Percentiles rank a stretch among this genome's conserved stretches.
Evolutionary conservation across 805 yeast genomes (phyloP).

Genomic region (Hanseniaspora occidentalis): DNA sequence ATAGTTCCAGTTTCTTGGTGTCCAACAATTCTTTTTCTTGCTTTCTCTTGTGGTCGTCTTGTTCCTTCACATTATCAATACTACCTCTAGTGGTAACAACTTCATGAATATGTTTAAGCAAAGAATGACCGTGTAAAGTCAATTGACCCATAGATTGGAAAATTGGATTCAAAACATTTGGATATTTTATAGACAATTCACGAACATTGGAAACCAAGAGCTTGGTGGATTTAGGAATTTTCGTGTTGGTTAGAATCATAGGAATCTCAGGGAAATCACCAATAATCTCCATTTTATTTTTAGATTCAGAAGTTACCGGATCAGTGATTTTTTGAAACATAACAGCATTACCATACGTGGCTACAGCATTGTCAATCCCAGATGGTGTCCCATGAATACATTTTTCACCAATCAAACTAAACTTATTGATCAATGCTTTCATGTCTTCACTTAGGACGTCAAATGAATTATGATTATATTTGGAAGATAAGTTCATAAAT

Average conservation of each 20-base stretch:
- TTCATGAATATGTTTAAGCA: no score
- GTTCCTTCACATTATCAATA: constrained; percentile 26
- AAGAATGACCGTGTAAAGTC: constrained; percentile 65
- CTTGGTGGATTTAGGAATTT: constrained; percentile 80
- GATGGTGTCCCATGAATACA: constrained; percentile 95
- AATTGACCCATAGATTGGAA: constrained; percentile 67
- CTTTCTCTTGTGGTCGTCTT: constrained; percentile 34
- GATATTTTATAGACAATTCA: constrained; percentile 35
- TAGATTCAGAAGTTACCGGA: constrained; percentile 15
- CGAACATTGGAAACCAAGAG: constrained; percentile 70
- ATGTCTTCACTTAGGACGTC: neutral
- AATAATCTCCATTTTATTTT: constrained; percentile 13
- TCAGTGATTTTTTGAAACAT: constrained; percentile 49
- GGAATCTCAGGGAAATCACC: constrained; percentile 49
- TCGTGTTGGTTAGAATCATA: constrained; percentile 71
- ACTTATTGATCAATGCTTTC: constrained; percentile 52
- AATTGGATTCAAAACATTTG: constrained; percentile 43
- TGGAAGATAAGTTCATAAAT: constrained; percentile 34
- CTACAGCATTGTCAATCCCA: constrained; percentile 94
- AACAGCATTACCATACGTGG: constrained; percentile 93
- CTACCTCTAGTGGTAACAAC: constrained; percentile 2
- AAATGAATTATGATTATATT: constrained; percentile 18
- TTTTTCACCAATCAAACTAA: constrained; percentile 90
- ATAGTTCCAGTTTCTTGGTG: constrained; percentile 8
- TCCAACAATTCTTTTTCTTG: constrained; percentile 19